Conservation (phyloP, 306 rosid species). For the Inga leiocalycina region DNA sequence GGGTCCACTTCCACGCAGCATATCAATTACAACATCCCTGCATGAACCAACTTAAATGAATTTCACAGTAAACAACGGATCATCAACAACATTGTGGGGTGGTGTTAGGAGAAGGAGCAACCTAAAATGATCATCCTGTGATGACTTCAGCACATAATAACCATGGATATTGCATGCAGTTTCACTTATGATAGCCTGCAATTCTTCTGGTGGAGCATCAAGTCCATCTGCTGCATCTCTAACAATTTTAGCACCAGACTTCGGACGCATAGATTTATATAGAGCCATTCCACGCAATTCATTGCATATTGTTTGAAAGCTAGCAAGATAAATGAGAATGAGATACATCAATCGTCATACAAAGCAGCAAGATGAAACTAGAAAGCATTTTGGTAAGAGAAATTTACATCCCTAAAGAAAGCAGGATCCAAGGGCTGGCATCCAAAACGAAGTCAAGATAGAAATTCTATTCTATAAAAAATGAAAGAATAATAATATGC, state of each 20-base stretch:
- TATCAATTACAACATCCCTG: slow-evolving; percentile 80
- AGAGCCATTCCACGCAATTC: slow-evolving; percentile 68
- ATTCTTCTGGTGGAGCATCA: slow-evolving; percentile 69
- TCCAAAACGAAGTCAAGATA: not conserved
- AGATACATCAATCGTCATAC: slow-evolving; percentile 38
- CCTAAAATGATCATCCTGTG: slow-evolving; percentile 79
- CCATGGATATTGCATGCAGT: slow-evolving; percentile 76
- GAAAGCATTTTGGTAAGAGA: not conserved
- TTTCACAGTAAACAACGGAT: not conserved
- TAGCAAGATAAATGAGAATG: slow-evolving; percentile 43
- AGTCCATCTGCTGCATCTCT: slow-evolving; percentile 61
- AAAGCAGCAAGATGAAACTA: slow-evolving; percentile 17
- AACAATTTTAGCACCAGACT: slow-evolving; percentile 64
- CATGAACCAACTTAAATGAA: slow-evolving; percentile 38
- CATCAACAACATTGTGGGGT: not conserved
- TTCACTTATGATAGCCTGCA: slow-evolving; percentile 61
- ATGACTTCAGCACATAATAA: slow-evolving; percentile 66
- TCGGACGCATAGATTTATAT: slow-evolving; percentile 48
- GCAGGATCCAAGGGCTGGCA: not conserved
- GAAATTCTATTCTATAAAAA: not conserved
- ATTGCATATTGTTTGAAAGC: slow-evolving; percentile 76
- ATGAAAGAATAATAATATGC: not conserved
- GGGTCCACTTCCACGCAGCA: slow-evolving; percentile 67
- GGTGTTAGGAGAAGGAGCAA: slow-evolving; percentile 27
- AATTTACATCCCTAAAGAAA: not conserved